Evolutionary conservation across 2,329 filamentous ascomycete species (phyloP), one percentile per base, ranked within the genome.

Genomic region (Lachnum nothofagi): DNA sequence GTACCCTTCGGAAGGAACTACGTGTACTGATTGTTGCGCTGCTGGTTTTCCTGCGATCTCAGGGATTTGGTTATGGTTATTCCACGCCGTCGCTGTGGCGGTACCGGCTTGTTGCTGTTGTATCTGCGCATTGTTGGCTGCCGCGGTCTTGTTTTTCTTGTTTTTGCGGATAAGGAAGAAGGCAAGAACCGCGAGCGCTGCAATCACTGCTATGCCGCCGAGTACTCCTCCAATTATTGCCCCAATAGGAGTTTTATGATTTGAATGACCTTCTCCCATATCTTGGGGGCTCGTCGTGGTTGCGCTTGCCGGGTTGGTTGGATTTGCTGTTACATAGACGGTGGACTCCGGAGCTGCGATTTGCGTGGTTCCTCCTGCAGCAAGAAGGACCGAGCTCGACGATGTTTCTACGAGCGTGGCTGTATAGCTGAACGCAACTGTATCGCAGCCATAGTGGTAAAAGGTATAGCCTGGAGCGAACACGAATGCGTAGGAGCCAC

Each of bases 401-500:
- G 44, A 39, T 12, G 48, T 48, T 14, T 48, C 22, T 3, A 57
- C 1, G 9, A 57, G 50, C 3, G 52, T 22, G 6, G 50, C 57
- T 5, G 37, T 49, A 19, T 55, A 17, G 2, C 16, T 27, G 40
- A 60, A 61, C 2, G 55, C 41, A 6, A 9, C n/a, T 6, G 53
- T 55, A 9, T 31, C 44, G 43, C 59, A 61, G 19, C 56, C 59
- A 29, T 51, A 60, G 24, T 60, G 60, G 10, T 37, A 57, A 24
- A 42, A 57, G 14, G 57, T 60, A 29, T 35, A 38, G 19, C 46
- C 51, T 3, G 24, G 16, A 1, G 29, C 42, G 14, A 54, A 54
- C 8, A 56, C 44, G 38, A 61, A 61, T 22, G 45, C 57, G 16
- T 50, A 51, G 38, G 44, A 57, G n/a, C 59, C 59, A 40, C 59